Evolutionary conservation across 2,329 filamentous ascomycete genomes (phyloP).

Genomic region (Xylariaceae sp.): DNA sequence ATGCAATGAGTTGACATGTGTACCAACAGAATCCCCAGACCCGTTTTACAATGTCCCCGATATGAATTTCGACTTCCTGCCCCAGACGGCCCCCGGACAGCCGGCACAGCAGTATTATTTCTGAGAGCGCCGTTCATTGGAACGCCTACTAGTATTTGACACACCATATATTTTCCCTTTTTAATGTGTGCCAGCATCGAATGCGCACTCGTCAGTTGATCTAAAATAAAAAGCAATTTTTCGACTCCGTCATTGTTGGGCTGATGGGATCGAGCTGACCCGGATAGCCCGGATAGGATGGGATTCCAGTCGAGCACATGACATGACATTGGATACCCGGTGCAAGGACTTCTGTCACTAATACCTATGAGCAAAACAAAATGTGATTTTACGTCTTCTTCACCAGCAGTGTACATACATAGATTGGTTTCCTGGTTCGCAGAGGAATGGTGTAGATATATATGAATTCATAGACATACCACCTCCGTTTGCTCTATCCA

Average conservation of each 20-base stretch:
- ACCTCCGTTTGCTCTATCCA: background rate
- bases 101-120: slow-evolving; percentile 54
- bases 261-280: background rate
- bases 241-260: background rate
- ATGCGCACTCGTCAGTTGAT: background rate
- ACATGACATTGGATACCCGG: too few species aligned
- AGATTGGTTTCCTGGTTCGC: background rate
- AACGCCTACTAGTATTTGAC: background rate
- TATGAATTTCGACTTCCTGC: slow-evolving; percentile 57
- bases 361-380: background rate
- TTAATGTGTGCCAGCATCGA: background rate
- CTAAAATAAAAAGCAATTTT: background rate
- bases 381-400: background rate
- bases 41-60: slow-evolving; percentile 54
- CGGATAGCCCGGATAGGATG: background rate
- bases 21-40: slow-evolving; percentile 49
- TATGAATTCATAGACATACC: background rate
- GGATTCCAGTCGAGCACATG: background rate
- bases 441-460: background rate
- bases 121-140: slow-evolving; percentile 25
- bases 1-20: slow-evolving; percentile 5
- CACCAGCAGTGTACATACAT: background rate
- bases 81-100: slow-evolving; percentile 54
- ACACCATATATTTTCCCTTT: background rate
- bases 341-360: background rate